Evolutionary conservation across 495 filamentous ascomycete species (phyloP).

Genomic region (Beverwykella pulmonaria): DNA sequence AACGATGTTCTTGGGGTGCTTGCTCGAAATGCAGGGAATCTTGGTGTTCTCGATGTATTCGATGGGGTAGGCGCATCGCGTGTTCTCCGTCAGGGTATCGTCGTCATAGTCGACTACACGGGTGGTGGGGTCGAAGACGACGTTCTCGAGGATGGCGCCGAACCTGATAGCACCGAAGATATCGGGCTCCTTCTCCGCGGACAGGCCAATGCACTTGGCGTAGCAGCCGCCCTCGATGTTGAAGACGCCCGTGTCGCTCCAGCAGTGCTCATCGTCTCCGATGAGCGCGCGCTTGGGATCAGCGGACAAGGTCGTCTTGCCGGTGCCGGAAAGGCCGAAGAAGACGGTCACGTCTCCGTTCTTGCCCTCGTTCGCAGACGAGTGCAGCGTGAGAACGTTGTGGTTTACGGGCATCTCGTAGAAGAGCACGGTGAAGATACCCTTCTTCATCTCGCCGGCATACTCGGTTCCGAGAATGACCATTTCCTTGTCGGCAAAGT

Average conservation of each 20-base stretch:
- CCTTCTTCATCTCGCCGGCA: conserved; percentile 98
- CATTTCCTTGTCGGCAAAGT: conserved; percentile 92
- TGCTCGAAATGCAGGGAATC: conserved; percentile 85
- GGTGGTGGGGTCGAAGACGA: conserved; percentile 90
- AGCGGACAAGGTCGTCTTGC: conserved; percentile 97
- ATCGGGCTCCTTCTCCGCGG: conserved; percentile 96
- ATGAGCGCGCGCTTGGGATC: conserved; percentile 96
- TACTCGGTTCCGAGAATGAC: conserved; percentile 99
- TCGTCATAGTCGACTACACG: conserved; percentile 95
- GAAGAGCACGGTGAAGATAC: conserved; percentile 97
- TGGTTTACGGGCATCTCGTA: conserved; percentile 99
- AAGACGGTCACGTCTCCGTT: conserved; percentile 94
- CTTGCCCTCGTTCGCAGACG: conserved; percentile 87
- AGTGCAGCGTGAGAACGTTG: conserved; percentile 96
- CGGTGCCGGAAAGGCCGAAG: conserved; percentile 97
- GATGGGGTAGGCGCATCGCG: conserved; percentile 96
- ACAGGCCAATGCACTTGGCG: conserved; percentile 97
- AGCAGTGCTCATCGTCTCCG: conserved; percentile 99
- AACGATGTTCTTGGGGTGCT: conserved; percentile 95
- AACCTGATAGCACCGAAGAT: conserved; percentile 96
- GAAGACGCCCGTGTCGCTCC: conserved; percentile 95
- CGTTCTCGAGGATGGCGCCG: conserved; percentile 96
- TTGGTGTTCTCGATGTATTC: conserved; percentile 99
- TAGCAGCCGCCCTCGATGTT: conserved; percentile 99
- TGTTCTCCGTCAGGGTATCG: conserved; percentile 94